Evolutionary conservation across 371 early-diverging fungal genomes (phyloP).

Genomic region (Aphelidium insulamus): DNA sequence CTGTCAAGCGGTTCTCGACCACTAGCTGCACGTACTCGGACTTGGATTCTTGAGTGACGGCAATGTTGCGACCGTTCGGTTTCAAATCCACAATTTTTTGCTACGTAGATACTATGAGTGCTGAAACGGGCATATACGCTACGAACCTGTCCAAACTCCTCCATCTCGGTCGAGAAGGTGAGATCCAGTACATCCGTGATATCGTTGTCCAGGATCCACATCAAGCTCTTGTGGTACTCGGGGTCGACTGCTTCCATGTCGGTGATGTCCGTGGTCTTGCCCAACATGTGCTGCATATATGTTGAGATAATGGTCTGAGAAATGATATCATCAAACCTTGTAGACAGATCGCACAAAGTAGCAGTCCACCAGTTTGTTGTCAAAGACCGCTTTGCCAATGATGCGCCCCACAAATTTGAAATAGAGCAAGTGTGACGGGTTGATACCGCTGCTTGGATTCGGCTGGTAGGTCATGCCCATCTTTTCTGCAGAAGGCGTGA

Average conservation of each 20-base stretch:
- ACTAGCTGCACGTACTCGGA: constrained; percentile 83
- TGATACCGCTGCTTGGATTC: constrained; percentile 77
- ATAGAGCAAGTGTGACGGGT: constrained; percentile 86
- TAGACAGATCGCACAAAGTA: constrained; percentile 97
- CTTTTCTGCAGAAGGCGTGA: constrained; percentile 86
- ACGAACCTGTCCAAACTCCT: constrained; percentile 85
- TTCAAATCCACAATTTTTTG: constrained; percentile 66
- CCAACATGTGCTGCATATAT: constrained; percentile 80
- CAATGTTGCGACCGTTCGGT: constrained; percentile 67
- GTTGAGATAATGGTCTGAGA: too few relatives aligned
- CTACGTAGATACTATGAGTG: too few relatives aligned
- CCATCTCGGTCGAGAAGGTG: constrained; percentile 82
- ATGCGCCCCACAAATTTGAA: constrained; percentile 97
- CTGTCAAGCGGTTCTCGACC: constrained; percentile 63
- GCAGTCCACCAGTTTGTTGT: constrained; percentile 78
- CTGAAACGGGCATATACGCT: too few relatives aligned
- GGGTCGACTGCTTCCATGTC: constrained; percentile 96
- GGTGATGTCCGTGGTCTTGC: constrained; percentile 67
- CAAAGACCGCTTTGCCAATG: constrained; percentile 95
- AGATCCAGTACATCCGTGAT: constrained; percentile 86
- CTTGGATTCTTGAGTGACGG: constrained; percentile 93
- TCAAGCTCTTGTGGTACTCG: constrained; percentile 86
- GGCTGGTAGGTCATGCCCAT: constrained; percentile 95
- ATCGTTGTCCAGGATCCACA: constrained; percentile 93
- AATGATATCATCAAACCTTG: too few relatives aligned